Evolutionary conservation across 805 yeast genomes (phyloP).

Genomic region (Ogataea salicorniae): DNA sequence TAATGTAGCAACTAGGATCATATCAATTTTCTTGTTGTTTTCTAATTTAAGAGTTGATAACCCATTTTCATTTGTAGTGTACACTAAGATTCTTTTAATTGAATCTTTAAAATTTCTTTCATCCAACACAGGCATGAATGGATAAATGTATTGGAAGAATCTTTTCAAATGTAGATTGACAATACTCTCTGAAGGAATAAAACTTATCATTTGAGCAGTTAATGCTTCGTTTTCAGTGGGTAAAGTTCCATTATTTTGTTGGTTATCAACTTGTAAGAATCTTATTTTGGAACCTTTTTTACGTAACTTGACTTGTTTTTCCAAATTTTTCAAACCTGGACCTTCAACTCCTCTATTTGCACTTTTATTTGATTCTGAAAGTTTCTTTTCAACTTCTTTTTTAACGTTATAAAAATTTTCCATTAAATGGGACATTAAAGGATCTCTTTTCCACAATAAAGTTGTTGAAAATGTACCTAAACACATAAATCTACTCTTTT

Average conservation of each 20-base stretch:
- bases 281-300: slow-evolving; percentile 2
- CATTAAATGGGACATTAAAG: slow-evolving; percentile 10
- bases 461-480: slow-evolving; percentile 14
- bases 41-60: slow-evolving; percentile 2
- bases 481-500: slow-evolving; percentile 15
- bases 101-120: slow-evolving; percentile 32
- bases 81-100: slow-evolving; percentile 30
- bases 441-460: slow-evolving; percentile 15
- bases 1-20: slow-evolving; percentile 21
- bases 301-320: slow-evolving; percentile 9
- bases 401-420: slow-evolving; percentile 5
- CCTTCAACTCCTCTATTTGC: not conserved
- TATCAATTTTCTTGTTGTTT: slow-evolving; percentile 14
- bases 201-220: slow-evolving; percentile 6
- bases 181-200: slow-evolving; percentile 28
- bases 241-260: not conserved
- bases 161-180: slow-evolving; percentile 34
- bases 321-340: slow-evolving; percentile 1
- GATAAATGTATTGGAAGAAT: slow-evolving; percentile 37
- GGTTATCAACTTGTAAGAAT: not conserved
- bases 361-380: not conserved
- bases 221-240: not conserved
- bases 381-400: not conserved
- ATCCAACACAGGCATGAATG: slow-evolving; percentile 44
- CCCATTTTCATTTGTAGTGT: not conserved